These are phyloP conservation scores for Rhododendron henanense DNA, from an alignment of 148 eudicot genomes.

Conservation along the genomic window DNA sequence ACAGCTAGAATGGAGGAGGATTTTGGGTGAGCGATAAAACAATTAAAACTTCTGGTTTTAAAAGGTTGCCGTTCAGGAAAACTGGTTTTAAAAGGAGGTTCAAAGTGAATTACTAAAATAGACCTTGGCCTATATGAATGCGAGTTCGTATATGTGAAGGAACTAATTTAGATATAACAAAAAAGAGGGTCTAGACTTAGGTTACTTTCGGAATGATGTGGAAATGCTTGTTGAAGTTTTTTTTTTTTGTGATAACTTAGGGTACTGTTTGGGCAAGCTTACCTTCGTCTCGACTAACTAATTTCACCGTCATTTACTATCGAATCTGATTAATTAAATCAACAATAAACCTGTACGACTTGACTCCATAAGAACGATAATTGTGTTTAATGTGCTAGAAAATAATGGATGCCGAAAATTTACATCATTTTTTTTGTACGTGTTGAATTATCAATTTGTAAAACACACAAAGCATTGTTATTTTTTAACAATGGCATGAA, in stretches of 20 bases:
- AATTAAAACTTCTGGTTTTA: background rate
- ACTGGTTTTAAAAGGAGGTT: background rate
- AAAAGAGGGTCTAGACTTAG: no score
- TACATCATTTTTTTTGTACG: no score
- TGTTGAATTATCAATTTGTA: background rate
- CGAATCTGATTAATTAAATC: no score
- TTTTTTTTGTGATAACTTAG: no score
- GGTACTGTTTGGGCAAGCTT: background rate
- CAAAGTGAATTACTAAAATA: background rate
- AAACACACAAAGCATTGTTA: background rate
- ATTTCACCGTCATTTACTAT: background rate
- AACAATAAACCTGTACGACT: no score
- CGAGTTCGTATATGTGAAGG: no score
- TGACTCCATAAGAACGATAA: background rate
- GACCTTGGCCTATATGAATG: no score
- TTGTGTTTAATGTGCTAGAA: background rate
- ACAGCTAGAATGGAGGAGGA: constrained; percentile 28
- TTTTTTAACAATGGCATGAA: background rate
- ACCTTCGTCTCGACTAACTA: no score
- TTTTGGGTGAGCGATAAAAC: constrained; percentile 20
- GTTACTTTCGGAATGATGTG: background rate
- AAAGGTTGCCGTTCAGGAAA: background rate
- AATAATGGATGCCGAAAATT: background rate
- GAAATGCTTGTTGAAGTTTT: background rate
- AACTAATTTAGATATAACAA: no score